These are phyloP conservation scores for Tulasnella sp. DNA, from an alignment of 768 basidiomycete genomes.

Conservation along the genomic window DNA sequence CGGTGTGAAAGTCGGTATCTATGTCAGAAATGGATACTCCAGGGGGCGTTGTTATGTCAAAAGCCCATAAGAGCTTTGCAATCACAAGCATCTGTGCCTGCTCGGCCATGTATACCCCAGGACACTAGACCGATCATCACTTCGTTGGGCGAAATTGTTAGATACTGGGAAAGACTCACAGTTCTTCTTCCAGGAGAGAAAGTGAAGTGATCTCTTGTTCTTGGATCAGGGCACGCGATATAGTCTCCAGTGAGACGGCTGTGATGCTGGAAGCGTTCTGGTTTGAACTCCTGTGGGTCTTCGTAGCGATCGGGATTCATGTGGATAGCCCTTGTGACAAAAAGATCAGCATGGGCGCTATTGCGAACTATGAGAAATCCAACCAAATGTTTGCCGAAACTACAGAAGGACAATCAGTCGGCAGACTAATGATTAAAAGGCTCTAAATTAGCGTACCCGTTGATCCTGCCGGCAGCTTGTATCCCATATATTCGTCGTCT, in stretches of 20 bases:
- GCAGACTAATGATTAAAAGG: too few species aligned
- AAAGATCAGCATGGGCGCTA: neutral
- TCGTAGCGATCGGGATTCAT: constrained; percentile 1
- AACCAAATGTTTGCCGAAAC: too few species aligned
- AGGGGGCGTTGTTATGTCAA: neutral
- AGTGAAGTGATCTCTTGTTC: neutral
- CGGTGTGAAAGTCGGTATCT: too few species aligned
- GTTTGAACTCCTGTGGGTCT: neutral
- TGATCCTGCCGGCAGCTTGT: too few species aligned
- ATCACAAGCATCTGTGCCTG: neutral
- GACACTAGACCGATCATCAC: neutral
- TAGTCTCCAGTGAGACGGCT: neutral
- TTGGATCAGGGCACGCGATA: neutral
- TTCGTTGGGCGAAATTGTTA: too few species aligned
- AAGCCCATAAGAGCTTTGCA: constrained; percentile 1
- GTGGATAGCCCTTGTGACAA: neutral
- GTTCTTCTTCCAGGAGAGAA: too few species aligned
- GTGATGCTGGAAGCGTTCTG: neutral
- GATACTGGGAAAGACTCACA: too few species aligned
- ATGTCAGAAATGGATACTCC: too few species aligned
- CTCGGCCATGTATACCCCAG: neutral
- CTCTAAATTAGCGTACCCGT: too few species aligned
- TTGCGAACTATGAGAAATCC: too few species aligned
- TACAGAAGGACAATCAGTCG: too few species aligned
- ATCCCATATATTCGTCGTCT: too few species aligned